These are phyloP conservation scores for Penicillium sp. DNA, from an alignment of 2,329 filamentous ascomycete genomes.

Conservation along the genomic window DNA sequence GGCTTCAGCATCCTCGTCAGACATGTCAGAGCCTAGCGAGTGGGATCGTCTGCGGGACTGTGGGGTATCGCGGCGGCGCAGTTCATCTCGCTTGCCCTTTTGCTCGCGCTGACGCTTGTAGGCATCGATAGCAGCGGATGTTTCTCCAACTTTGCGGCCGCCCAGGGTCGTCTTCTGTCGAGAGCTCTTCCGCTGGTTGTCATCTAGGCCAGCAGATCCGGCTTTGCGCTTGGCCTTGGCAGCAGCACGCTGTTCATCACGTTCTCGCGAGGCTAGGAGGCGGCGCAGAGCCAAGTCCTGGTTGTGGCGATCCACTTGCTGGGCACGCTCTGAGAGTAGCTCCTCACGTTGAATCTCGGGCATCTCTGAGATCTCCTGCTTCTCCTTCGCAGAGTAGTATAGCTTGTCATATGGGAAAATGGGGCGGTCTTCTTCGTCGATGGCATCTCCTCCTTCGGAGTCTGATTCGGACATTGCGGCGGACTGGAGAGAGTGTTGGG, in stretches of 20 bases:
- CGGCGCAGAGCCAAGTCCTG: slow-evolving; percentile 79
- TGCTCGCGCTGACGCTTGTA: slow-evolving; percentile 60
- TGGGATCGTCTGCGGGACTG: slow-evolving; percentile 55
- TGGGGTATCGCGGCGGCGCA: slow-evolving; percentile 41
- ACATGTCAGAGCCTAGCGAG: slow-evolving; percentile 57
- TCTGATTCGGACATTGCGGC: slow-evolving; percentile 88
- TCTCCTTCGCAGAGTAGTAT: slow-evolving; percentile 69
- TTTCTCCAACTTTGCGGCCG: slow-evolving; percentile 63
- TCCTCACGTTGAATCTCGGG: slow-evolving; percentile 88
- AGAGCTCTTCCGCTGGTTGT: slow-evolving; percentile 68
- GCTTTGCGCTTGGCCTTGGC: slow-evolving; percentile 68
- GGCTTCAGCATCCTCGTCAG: slow-evolving; percentile 60
- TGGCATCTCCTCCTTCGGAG: slow-evolving; percentile 63
- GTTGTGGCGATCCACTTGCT: slow-evolving; percentile 73
- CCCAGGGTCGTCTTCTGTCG: slow-evolving; percentile 65
- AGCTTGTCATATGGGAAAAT: slow-evolving; percentile 82
- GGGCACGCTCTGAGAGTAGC: slow-evolving; percentile 79
- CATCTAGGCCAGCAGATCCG: slow-evolving; percentile 71
- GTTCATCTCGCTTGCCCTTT: slow-evolving; percentile 49
- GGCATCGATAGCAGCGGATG: slow-evolving; percentile 68
- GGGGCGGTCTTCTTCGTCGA: slow-evolving; percentile 47
- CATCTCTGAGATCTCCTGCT: slow-evolving; percentile 74
- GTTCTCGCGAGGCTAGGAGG: slow-evolving; percentile 64
- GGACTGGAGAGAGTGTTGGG: slow-evolving; percentile 70
- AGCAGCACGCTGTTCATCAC: slow-evolving; percentile 52